These are phyloP conservation scores for Taphrina flavorubra DNA, from an alignment of 1,139 yeast species.

Conservation along the genomic window DNA sequence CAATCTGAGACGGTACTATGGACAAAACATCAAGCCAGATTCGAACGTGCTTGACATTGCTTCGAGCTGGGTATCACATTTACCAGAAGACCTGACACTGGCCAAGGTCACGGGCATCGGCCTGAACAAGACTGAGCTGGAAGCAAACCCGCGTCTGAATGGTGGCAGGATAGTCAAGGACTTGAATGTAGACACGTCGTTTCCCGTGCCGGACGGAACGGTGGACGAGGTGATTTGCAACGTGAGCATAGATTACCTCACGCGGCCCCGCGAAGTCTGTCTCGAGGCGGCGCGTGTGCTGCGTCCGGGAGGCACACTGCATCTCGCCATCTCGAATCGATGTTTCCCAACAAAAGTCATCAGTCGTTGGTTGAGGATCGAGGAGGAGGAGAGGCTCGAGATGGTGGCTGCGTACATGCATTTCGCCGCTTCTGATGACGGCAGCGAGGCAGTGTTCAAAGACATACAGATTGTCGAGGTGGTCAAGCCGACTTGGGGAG, in stretches of 20 bases:
- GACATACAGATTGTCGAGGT: conserved; percentile 33
- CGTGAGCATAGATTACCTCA: conserved; percentile 38
- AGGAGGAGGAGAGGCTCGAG: conserved; percentile 35
- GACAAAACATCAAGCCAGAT: conserved; percentile 8
- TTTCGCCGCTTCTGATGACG: conserved; percentile 31
- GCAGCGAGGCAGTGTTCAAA: conserved; percentile 13
- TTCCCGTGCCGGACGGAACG: conserved; percentile 10
- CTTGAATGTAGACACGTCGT: conserved; percentile 20
- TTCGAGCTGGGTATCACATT: conserved; percentile 39
- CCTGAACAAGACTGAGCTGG: conserved; percentile 28
- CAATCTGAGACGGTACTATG: conserved; percentile 21
- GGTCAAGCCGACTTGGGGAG: conserved; percentile 19
- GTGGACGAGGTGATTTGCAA: conserved; percentile 37
- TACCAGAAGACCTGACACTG: conserved; percentile 18
- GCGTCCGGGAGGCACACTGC: conserved; percentile 33
- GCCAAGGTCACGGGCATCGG: conserved; percentile 29
- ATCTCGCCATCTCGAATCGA: conserved; percentile 40
- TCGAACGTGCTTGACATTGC: conserved; percentile 29
- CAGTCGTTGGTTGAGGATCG: conserved; percentile 27
- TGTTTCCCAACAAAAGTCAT: conserved; percentile 40
- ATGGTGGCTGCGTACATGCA: conserved; percentile 40
- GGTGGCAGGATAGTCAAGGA: conserved; percentile 27
- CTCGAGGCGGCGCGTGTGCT: conserved; percentile 33
- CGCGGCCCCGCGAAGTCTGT: conserved; percentile 29
- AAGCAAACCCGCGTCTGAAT: conserved; percentile 23